Conservation (phyloP, 495 filamentous ascomycete genomes). For the Penicillium steckii region DNA sequence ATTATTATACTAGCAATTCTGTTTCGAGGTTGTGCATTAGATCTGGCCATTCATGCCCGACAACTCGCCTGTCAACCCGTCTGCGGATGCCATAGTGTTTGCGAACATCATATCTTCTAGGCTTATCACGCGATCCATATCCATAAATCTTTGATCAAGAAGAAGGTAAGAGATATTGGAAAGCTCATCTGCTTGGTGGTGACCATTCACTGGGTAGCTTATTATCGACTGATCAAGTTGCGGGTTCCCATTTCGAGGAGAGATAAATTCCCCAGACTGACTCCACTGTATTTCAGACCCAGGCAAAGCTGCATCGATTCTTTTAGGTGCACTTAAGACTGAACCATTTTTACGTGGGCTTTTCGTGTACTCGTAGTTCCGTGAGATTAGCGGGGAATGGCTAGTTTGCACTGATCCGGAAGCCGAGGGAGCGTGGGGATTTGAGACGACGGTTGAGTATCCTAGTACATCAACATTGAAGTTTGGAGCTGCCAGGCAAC, state of each 20-base stretch:
- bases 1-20: too few species aligned
- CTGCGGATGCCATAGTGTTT: not conserved
- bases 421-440: not conserved
- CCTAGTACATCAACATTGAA: conserved; percentile 8
- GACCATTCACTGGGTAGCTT: not conserved
- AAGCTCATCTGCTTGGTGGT: conserved; percentile 22
- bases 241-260: not conserved
- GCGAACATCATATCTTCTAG: conserved; percentile 25
- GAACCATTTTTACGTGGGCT: not conserved
- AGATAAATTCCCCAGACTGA: not conserved
- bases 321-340: not conserved
- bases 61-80: not conserved
- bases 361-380: not conserved
- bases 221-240: conserved; percentile 1
- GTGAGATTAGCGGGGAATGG: not conserved
- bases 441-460: conserved; percentile 4
- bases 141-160: conserved; percentile 34
- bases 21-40: too few species aligned
- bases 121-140: conserved; percentile 38
- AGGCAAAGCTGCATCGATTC: not conserved
- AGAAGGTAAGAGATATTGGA: conserved; percentile 33
- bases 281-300: not conserved
- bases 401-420: not conserved
- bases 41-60: not conserved
- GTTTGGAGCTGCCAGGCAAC: not conserved